Evolutionary conservation across 2,329 filamentous ascomycete species (phyloP), one percentile per base, ranked within the genome.

Genomic region (Coccinonectria pachysandricola): DNA sequence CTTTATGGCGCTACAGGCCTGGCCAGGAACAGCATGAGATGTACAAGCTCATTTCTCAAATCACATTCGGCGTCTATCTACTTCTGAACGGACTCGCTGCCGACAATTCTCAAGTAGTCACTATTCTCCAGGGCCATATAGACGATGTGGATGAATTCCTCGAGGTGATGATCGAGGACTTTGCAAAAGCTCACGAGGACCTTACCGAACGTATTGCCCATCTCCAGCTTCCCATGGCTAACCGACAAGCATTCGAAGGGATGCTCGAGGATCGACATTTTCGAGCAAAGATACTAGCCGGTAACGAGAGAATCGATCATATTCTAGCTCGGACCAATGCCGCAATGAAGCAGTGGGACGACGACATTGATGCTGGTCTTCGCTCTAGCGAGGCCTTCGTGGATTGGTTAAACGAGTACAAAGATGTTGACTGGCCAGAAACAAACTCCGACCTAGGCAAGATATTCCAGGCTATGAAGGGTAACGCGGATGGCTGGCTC

Each of bases 101-200:
- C 54, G 92, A 84, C 41, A 82, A 93, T 40, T 68, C 75, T 17
- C 83, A 93, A 50, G 88, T 95, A 8, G 78, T 94, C 37, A 76
- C 70, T 38, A 96, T 96, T 27, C 65, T 96, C 30, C 85, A 95
- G 48, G 76, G 74, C 9, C 88, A 96, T 53, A 91, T 96, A 34
- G 83, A 94, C 48, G 88, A 96, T 53, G 74, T 96, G 15, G 91
- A 96, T 54, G 78, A 80, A 44, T 95, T 94, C 46, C 62, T 96
- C 17, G 84, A 93, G 52, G 75, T 81, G 11, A 81, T 84, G 1
- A 73, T 84, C 21, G 86, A 93, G 43, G 88, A 95, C 50, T 75
- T 95, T 26, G 71, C 80, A 23, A 62, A 86, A 27, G 84, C 86
- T 4, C 71, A 77, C 22, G 64, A 74, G 34, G 91, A 96, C 50